phyloP scores from a whole-genome alignment of 345 rosid species.

The Citrus hindsii region DNA sequence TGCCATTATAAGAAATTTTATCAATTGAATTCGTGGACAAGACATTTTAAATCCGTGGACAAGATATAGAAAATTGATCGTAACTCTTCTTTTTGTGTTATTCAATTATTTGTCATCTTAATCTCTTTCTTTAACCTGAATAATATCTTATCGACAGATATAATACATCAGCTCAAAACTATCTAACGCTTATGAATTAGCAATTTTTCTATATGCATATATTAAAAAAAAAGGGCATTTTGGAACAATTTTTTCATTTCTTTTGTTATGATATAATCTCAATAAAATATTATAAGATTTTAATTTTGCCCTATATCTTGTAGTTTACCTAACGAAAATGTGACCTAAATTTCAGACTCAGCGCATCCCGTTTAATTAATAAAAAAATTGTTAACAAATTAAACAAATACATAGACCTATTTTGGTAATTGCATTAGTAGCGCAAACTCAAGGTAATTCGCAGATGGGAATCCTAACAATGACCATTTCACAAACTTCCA shows the following conservation, averaged over 20 bases:
- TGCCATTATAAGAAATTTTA: too few species aligned
- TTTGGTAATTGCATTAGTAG: not conserved
- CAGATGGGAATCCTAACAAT: not conserved
- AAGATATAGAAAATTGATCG: too few species aligned
- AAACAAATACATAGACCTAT: not conserved
- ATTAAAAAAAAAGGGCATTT: too few species aligned
- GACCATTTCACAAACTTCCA: constrained; percentile 11
- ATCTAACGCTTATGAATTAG: too few species aligned
- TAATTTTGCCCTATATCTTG: not conserved
- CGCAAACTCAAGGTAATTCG: constrained; percentile 1
- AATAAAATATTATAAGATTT: not conserved
- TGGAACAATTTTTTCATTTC: not conserved
- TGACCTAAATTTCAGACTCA: not conserved
- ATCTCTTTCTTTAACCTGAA: too few species aligned
- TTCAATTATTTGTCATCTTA: too few species aligned
- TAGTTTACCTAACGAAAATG: constrained; percentile 2
- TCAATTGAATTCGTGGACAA: too few species aligned
- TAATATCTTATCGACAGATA: too few species aligned
- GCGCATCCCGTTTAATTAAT: not conserved
- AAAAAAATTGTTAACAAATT: not conserved
- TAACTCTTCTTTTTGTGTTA: too few species aligned
- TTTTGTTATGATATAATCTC: not conserved
- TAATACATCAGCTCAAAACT: too few species aligned
- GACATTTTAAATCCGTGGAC: too few species aligned
- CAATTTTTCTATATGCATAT: too few species aligned